Conservation (phyloP, 306 rosid species). For the Casuarina cunninghamiana region DNA sequence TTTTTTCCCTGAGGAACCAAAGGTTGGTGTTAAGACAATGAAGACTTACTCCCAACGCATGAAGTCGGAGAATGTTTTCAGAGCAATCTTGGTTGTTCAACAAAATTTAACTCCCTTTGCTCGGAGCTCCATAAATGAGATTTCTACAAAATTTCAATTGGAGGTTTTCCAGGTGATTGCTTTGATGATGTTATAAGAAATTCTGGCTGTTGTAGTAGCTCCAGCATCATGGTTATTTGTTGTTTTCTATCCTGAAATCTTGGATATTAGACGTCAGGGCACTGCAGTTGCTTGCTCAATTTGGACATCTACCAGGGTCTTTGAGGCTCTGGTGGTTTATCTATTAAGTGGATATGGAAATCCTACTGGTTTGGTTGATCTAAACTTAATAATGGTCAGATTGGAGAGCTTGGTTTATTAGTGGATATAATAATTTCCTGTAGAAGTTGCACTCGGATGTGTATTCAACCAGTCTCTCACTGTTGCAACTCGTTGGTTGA, state of each 20-base stretch:
- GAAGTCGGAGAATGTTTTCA: constrained; percentile 63
- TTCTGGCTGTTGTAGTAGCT: not conserved
- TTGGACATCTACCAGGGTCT: not conserved
- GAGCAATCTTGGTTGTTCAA: constrained; percentile 65
- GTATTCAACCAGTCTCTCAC: not conserved
- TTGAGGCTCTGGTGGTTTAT: not conserved
- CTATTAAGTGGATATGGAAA: not conserved
- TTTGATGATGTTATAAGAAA: not conserved
- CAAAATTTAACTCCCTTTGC: constrained; percentile 60
- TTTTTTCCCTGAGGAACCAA: constrained; percentile 66
- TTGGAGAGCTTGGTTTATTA: not conserved
- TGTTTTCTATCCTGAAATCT: not conserved
- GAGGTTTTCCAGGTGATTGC: constrained; percentile 76
- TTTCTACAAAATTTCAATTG: constrained; percentile 50
- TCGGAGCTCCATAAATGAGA: constrained; percentile 38
- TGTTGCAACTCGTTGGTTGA: not conserved
- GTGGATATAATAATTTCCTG: not conserved
- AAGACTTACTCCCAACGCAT: constrained; percentile 58
- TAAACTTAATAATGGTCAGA: not conserved
- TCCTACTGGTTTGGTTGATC: not conserved
- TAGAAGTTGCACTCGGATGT: not conserved
- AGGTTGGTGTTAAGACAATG: constrained; percentile 59
- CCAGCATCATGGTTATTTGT: not conserved
- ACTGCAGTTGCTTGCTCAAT: not conserved
- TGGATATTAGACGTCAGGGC: not conserved